Base-by-base conservation (phyloP, 257 asterid species). In the Forsythia suspensa region DNA sequence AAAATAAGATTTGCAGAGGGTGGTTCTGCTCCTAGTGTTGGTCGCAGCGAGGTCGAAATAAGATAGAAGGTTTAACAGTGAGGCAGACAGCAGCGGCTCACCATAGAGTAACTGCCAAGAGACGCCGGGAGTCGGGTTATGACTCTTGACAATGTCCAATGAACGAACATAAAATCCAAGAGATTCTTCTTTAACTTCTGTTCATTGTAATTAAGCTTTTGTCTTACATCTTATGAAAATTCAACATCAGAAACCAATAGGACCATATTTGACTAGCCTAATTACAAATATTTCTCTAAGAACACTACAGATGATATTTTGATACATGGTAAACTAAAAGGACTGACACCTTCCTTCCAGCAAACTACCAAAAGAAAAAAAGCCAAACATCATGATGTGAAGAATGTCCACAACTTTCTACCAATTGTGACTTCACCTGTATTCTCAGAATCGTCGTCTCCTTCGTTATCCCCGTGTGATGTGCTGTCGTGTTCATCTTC, bases 371-470 rank as follows among this genome's bases (percentile, higher is more conserved):
- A 57, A 51, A 63, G 4, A 75, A 9, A 8, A 15, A 59, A 40
- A 4, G 20, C 11, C 41, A 16, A 43, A 61, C n/a, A 77, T 94
- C 91, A 94, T 7, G 97, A 86, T 48, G 97, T 94, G 79, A 94
- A 89, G 82, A 94, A 94, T 43, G 88, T 92, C 98, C 98, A 94
- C 34, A 94, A 77, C 90, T 92, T 92, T 81, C 70, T 89, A 55
- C 92, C 74, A 7, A 92, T 75, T 5, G 98, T 91, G 7, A 79
- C 87, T 80, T 91, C 92, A 74, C 92, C 93, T 7, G 89, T 96
- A 59, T 78, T 79, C 42, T 80, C 86, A 7, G 78, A 82, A 38
- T 73, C 83, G 8, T 85, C 88, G 15, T 73, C 79, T 3, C 67
- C 76, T 3, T 63, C 82, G 1, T 68, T 84, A 16, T 73, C 81